phyloP scores from a whole-genome alignment of 352 stramenopile species.

The Phytophthora podocarpi region DNA sequence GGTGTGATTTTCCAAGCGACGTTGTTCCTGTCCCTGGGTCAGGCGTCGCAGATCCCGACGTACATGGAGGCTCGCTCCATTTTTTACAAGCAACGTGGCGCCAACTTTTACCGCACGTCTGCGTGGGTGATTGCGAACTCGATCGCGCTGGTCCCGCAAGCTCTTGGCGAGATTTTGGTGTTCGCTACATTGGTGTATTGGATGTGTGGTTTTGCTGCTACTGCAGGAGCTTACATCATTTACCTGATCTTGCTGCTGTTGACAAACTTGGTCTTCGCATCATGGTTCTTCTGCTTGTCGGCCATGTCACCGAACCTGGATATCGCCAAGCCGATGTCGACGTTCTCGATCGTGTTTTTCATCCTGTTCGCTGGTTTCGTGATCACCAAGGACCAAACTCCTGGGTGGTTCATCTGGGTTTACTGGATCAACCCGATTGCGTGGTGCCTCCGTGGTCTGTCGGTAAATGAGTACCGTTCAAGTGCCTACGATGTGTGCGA shows the following conservation, averaged over 20 bases:
- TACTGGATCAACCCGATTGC: constrained; percentile 52
- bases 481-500: constrained; percentile 17
- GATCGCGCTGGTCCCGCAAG: constrained; percentile 37
- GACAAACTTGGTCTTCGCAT: constrained; percentile 50
- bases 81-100: constrained; percentile 84
- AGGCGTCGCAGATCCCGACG: constrained; percentile 70
- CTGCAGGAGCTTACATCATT: constrained; percentile 39
- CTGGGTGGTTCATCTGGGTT: constrained; percentile 40
- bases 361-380: constrained; percentile 49
- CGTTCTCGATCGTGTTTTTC: background rate
- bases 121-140: constrained; percentile 58
- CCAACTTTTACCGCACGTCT: constrained; percentile 75
- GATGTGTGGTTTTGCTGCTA: constrained; percentile 56
- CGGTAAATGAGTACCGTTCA: constrained; percentile 21
- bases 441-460: constrained; percentile 31
- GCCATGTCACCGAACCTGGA: background rate
- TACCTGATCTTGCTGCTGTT: constrained; percentile 53
- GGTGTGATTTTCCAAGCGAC: constrained; percentile 78
- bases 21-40: constrained; percentile 74
- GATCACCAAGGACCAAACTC: constrained; percentile 36
- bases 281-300: constrained; percentile 48
- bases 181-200: constrained; percentile 82
- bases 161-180: constrained; percentile 53
- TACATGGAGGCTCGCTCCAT: constrained; percentile 67
- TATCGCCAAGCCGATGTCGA: background rate